Conservation (phyloP, 2,329 filamentous ascomycete species). For the Emergomyces orientalis region DNA sequence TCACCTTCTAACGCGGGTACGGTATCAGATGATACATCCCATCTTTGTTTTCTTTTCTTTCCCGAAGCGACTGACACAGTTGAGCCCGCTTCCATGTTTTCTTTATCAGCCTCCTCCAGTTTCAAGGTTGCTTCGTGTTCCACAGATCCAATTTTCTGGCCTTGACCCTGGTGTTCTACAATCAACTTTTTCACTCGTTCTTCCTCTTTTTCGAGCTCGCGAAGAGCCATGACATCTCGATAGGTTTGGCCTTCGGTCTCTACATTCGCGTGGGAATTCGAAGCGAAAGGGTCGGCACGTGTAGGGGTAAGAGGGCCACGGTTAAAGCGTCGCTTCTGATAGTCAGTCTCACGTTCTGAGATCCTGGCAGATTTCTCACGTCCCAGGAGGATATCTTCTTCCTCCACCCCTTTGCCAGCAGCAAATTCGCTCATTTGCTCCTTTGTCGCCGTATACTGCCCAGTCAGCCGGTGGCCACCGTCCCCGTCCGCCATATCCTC, state of each 20-base stretch:
- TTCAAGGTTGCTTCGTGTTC: conserved; percentile 67
- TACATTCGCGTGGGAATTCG: conserved; percentile 59
- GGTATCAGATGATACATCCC: conserved; percentile 65
- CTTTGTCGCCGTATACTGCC: conserved; percentile 89
- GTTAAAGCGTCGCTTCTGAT: conserved; percentile 90
- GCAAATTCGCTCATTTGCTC: conserved; percentile 93
- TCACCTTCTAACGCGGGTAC: conserved; percentile 44
- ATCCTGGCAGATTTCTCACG: conserved; percentile 87
- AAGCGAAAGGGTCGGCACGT: conserved; percentile 74
- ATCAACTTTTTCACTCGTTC: conserved; percentile 74
- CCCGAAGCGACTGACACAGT: conserved; percentile 54
- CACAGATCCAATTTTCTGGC: conserved; percentile 43
- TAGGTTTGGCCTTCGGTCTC: conserved; percentile 70
- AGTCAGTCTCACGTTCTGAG: conserved; percentile 86
- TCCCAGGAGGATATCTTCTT: conserved; percentile 79
- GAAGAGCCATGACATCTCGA: conserved; percentile 78
- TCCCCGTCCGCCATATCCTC: conserved; percentile 71
- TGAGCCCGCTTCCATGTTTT: conserved; percentile 61
- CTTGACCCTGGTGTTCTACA: conserved; percentile 59
- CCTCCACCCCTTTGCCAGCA: conserved; percentile 72
- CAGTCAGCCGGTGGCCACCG: conserved; percentile 71
- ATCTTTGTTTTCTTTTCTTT: conserved; percentile 86
- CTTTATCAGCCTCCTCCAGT: conserved; percentile 56
- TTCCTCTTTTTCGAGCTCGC: conserved; percentile 89
- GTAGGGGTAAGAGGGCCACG: conserved; percentile 71